phyloP scores from a whole-genome alignment of 2,329 filamentous ascomycete species.

The Phoma sp. region DNA sequence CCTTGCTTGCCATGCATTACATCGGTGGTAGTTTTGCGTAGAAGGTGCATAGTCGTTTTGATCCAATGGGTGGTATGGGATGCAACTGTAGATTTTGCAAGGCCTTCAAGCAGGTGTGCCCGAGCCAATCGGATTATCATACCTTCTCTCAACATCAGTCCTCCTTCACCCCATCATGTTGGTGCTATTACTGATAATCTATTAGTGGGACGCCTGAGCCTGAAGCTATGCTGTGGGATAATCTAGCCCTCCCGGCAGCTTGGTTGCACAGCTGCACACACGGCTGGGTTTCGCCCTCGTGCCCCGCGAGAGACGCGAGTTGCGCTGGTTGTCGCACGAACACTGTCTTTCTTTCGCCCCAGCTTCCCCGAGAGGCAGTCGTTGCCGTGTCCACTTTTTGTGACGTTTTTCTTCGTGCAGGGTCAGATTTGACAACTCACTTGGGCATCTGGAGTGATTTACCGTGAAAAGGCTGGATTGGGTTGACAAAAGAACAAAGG shows the following conservation, averaged over 20 bases:
- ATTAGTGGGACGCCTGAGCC: not conserved
- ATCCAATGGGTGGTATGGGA: too few species aligned
- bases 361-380: too few species aligned
- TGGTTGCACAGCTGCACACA: not conserved
- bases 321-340: not conserved
- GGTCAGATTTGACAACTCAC: not conserved
- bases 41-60: not conserved
- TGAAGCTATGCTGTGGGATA: constrained; percentile 1
- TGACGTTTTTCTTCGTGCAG: too few species aligned
- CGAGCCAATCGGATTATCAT: not conserved
- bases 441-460: not conserved
- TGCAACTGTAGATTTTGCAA: too few species aligned
- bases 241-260: not conserved
- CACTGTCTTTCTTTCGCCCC: too few species aligned
- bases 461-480: not conserved
- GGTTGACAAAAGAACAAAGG: not conserved
- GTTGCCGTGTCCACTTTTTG: too few species aligned
- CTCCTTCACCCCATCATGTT: not conserved
- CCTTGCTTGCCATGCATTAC: not conserved
- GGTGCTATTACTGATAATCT: not conserved
- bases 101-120: too few species aligned
- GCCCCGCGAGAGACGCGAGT: not conserved
- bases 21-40: not conserved
- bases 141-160: constrained; percentile 2
- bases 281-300: not conserved